Evolutionary conservation across 148 eudicot genomes (phyloP), one percentile per base, ranked within the genome.

Genomic region (Drosera capensis): DNA sequence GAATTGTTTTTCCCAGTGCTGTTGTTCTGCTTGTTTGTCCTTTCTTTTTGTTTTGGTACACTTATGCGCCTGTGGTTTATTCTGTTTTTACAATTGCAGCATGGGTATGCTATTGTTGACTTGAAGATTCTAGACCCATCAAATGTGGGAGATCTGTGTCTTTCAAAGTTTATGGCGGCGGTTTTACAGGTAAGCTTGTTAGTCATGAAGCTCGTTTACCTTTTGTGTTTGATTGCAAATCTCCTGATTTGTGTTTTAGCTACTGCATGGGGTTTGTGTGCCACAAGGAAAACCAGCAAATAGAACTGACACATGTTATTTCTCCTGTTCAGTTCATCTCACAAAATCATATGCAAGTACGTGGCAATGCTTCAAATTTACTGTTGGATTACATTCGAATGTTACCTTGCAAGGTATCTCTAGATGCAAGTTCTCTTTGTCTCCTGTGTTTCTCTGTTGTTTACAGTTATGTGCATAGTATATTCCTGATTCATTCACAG

Each of bases 341-440:
- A 25, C 95, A 92, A 55, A 81, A 68, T 62, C 87, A 78, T 25
- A 71, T 67, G 60, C 99, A 95, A 46, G 77, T 92, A 47, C 85
- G 95, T 23, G 85, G 95, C 25, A 81, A 74, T 58, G 95, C 85
- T 52, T 68, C 56, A 34, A 81, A 67, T 50, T 74, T 73, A 49
- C 60, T 85, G 16, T 35, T 92, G 59, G 62, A 72, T 42, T 92
- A 85, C 62, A 55, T 92, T 40, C 77, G 69, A 35, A 70, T 72
- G 43, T 71, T 62, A 61, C 99, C 94, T 24, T 92, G 95, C 94
- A 85, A 92, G 94, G 99, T 90, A 45, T 4, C 15, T 58, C 35
- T 23, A 23, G 15, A 46, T 50, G 34, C 38, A 14, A n/a, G 9
- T 43, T n/a, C 20, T 11, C 26, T 31, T 3, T 49, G 8, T 35